A percentile compares a stretch with the other conserved stretches of the same genome.
phyloP scores from a whole-genome alignment of 768 basidiomycete genomes.

The Mycena kentingensis region DNA sequence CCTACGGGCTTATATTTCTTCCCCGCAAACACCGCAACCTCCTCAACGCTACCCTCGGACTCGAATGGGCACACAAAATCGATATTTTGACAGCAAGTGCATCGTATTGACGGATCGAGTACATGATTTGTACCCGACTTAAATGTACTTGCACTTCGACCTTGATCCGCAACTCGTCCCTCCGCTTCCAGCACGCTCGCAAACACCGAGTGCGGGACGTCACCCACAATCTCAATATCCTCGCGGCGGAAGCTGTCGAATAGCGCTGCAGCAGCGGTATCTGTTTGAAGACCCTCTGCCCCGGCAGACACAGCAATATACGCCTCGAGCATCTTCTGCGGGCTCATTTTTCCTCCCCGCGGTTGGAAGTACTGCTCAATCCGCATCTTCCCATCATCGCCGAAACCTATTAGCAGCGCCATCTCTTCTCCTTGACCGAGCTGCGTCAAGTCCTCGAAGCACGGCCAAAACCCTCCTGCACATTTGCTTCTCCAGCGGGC shows the following conservation, averaged over 20 bases:
- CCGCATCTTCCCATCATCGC: conserved; percentile 3
- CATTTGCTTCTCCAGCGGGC: no score
- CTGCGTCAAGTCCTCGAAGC: conserved; percentile 7
- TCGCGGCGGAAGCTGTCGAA: not conserved
- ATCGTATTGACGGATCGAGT: not conserved
- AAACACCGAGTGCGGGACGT: conserved; percentile 5
- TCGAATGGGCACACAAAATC: not conserved
- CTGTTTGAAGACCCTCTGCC: not conserved
- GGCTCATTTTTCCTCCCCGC: conserved; percentile 10
- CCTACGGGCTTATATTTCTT: conserved; percentile 25
- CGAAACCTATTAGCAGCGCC: conserved; percentile 8
- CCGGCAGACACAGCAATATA: conserved; percentile 1
- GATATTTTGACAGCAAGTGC: not conserved
- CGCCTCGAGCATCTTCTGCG: conserved; percentile 2
- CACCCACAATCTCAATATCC: not conserved
- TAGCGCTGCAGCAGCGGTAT: not conserved
- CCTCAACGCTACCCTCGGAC: not conserved
- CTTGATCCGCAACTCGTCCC: no score
- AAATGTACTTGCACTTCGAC: no score
- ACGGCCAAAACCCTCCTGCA: conserved; percentile 1
- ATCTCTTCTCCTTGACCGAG: conserved; percentile 11
- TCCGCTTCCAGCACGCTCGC: not conserved
- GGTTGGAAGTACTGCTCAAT: conserved; percentile 7
- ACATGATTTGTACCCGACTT: not conserved
- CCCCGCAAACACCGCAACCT: not conserved